phyloP scores from a whole-genome alignment of 768 basidiomycete genomes.

The Mycena latifolia region DNA sequence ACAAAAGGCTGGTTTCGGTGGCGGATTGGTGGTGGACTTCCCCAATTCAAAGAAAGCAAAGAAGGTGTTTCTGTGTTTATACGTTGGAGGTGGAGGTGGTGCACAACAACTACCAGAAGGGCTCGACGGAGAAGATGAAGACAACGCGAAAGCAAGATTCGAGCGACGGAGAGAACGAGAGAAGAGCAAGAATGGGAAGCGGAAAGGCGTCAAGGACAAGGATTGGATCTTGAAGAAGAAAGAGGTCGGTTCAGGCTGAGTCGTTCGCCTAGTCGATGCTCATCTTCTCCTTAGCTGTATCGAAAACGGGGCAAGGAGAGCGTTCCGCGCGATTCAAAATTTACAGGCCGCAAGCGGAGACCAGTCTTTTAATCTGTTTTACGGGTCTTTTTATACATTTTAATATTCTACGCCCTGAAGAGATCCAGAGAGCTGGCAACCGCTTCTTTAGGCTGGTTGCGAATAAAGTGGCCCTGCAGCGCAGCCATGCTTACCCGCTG shows the following conservation, averaged over 20 bases:
- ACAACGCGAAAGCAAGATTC: slow-evolving; percentile 69
- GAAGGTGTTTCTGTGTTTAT: slow-evolving; percentile 95
- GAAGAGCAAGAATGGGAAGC: slow-evolving; percentile 73
- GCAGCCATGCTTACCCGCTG: slow-evolving; percentile 93
- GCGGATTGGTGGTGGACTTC: slow-evolving; percentile 96
- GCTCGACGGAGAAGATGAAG: slow-evolving; percentile 76
- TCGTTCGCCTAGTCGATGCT: neutral
- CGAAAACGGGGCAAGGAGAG: slow-evolving; percentile 87
- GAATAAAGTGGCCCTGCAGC: slow-evolving; percentile 95
- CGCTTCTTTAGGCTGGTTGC: slow-evolving; percentile 70
- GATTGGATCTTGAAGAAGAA: slow-evolving; percentile 99
- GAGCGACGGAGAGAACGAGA: slow-evolving; percentile 77
- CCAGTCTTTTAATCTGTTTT: slow-evolving; percentile 72
- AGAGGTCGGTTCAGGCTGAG: slow-evolving; percentile 66
- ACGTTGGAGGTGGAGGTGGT: slow-evolving; percentile 83
- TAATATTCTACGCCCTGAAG: slow-evolving; percentile 43
- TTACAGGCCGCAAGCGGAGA: slow-evolving; percentile 91
- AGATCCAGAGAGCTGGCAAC: slow-evolving; percentile 62
- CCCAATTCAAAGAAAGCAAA: slow-evolving; percentile 96
- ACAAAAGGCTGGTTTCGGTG: slow-evolving; percentile 95
- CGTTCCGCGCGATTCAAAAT: slow-evolving; percentile 90
- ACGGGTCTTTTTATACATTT: slow-evolving; percentile 32
- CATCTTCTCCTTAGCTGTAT: slow-evolving; percentile 67
- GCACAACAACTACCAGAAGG: slow-evolving; percentile 80
- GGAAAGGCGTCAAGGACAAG: slow-evolving; percentile 78